phyloP scores from a whole-genome alignment of 345 rosid species.

The Schrenkiella parvula region DNA sequence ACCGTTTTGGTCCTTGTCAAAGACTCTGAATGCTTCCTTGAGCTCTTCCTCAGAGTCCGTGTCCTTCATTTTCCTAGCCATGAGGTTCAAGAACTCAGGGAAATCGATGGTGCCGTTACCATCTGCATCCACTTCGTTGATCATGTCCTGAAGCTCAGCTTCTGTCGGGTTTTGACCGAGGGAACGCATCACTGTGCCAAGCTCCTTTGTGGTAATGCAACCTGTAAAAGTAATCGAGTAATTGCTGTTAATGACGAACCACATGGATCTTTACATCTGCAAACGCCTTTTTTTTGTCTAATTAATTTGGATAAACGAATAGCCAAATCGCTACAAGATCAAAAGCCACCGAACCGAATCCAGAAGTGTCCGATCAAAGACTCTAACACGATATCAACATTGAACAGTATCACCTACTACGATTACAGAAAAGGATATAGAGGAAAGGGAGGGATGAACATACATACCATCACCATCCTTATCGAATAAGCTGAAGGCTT shows the following conservation, averaged over 20 bases:
- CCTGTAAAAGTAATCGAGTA: slow-evolving; percentile 37
- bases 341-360: too few relatives aligned
- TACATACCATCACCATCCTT: slow-evolving; percentile 81
- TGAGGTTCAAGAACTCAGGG: slow-evolving; percentile 76
- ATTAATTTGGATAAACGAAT: too few relatives aligned
- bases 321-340: too few relatives aligned
- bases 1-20: slow-evolving; percentile 82
- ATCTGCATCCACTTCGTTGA: slow-evolving; percentile 80
- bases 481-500: slow-evolving; percentile 76
- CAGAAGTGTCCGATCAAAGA: too few relatives aligned
- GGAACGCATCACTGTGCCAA: slow-evolving; percentile 82
- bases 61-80: slow-evolving; percentile 87
- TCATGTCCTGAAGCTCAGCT: slow-evolving; percentile 89
- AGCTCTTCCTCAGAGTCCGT: slow-evolving; percentile 87
- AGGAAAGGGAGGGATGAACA: neutral
- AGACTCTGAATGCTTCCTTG: slow-evolving; percentile 79
- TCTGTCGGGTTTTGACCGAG: slow-evolving; percentile 82
- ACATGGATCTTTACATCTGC: neutral
- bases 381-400: too few relatives aligned
- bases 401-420: too few relatives aligned
- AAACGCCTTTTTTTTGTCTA: too few relatives aligned
- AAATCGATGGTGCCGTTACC: slow-evolving; percentile 83
- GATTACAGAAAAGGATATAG: neutral
- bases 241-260: too few relatives aligned
- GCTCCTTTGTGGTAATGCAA: slow-evolving; percentile 85